A percentile compares a stretch with the other conserved stretches of the same genome.
Evolutionary conservation across 2,329 filamentous ascomycete genomes (phyloP).

Genomic region (Aspergillus niger): DNA sequence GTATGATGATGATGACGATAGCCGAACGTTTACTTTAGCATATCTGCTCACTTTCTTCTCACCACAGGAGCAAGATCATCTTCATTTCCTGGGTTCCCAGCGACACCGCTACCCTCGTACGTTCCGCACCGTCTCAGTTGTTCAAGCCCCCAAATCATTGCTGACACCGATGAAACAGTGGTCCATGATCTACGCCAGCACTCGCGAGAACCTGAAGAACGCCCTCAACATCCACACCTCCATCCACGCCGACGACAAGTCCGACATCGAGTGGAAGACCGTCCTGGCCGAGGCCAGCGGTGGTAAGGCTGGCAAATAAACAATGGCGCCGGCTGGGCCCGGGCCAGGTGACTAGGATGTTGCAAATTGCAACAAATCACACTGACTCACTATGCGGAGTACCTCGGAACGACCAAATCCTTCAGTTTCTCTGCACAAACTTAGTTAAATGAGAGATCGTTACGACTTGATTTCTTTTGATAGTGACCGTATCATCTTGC

Average conservation of each 20-base stretch:
- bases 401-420: slow-evolving; percentile 30
- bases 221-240: slow-evolving; percentile 47
- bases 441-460: slow-evolving; percentile 43
- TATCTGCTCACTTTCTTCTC: slow-evolving; percentile 21
- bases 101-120: slow-evolving; percentile 44
- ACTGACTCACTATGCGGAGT: slow-evolving; percentile 21
- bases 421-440: slow-evolving; percentile 33
- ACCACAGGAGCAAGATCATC: slow-evolving; percentile 51
- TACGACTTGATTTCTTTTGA: slow-evolving; percentile 35
- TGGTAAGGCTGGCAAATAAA: slow-evolving; percentile 44
- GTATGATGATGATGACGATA: slow-evolving; percentile 32
- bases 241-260: slow-evolving; percentile 46
- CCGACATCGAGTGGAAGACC: slow-evolving; percentile 46
- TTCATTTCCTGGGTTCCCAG: slow-evolving; percentile 54
- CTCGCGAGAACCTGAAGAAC: slow-evolving; percentile 51
- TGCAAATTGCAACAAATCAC: slow-evolving; percentile 22
- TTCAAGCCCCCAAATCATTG: neutral
- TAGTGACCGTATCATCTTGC: slow-evolving; percentile 25
- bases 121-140: slow-evolving; percentile 15
- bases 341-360: slow-evolving; percentile 29
- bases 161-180: slow-evolving; percentile 34
- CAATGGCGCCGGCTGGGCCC: slow-evolving; percentile 38
- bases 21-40: neutral
- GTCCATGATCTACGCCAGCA: slow-evolving; percentile 56
- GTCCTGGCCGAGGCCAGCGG: slow-evolving; percentile 44